phyloP scores from a whole-genome alignment of 2,329 filamentous ascomycete genomes.

The Cadophora malorum region DNA sequence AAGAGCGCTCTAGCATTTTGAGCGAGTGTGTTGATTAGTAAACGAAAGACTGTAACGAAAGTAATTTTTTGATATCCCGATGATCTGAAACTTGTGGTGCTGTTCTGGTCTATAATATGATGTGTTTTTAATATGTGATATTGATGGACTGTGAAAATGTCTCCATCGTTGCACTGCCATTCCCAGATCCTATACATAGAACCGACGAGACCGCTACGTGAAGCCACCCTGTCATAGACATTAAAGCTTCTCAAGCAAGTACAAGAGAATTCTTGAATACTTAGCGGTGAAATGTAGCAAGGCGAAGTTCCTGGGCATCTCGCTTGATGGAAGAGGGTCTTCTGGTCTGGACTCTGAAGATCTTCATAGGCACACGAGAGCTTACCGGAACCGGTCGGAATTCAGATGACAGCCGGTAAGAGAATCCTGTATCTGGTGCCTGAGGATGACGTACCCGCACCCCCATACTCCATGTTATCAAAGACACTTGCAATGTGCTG shows the following conservation, averaged over 20 bases:
- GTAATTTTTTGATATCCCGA: not conserved
- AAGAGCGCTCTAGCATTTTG: constrained; percentile 4
- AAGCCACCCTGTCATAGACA: constrained; percentile 9
- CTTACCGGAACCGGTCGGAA: not conserved
- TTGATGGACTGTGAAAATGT: not conserved
- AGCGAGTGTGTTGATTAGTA: not conserved
- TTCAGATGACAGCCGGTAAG: not conserved
- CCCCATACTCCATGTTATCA: not conserved
- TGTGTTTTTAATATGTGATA: not conserved
- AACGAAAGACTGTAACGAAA: not conserved
- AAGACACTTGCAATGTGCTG: not conserved
- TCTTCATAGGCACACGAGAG: constrained; percentile 4
- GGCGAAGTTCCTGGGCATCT: constrained; percentile 1
- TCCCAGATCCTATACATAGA: constrained; percentile 12
- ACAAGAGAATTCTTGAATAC: not conserved
- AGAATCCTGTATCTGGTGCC: not conserved
- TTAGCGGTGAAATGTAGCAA: constrained; percentile 1
- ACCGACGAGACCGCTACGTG: not conserved
- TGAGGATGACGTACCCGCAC: not conserved
- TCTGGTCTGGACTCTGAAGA: not conserved
- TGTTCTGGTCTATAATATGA: not conserved
- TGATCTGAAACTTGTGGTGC: not conserved
- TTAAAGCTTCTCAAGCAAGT: not conserved
- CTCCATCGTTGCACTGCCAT: constrained; percentile 2
- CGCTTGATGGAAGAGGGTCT: not conserved